These are phyloP conservation scores for Hymenoscyphus linearis DNA, from an alignment of 2,329 filamentous ascomycete species.

Conservation along the genomic window DNA sequence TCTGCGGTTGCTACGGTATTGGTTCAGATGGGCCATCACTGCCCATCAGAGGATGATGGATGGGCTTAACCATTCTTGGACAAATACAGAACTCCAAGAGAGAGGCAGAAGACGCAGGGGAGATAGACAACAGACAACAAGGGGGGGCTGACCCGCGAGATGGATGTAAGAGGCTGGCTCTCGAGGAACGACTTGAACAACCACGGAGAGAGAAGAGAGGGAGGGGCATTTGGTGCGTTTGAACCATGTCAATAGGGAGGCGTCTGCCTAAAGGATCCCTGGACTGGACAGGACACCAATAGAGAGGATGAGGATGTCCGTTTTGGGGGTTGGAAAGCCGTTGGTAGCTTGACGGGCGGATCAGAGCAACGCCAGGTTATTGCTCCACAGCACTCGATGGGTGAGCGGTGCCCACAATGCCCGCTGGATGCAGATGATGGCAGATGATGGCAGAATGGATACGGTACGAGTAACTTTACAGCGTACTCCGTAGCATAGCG, in stretches of 20 bases:
- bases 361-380: background rate
- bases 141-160: background rate
- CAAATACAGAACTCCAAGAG: slow-evolving; percentile 4
- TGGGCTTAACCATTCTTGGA: slow-evolving; percentile 1
- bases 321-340: background rate
- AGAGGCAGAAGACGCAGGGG: background rate
- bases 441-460: too few species aligned
- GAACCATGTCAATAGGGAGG: background rate
- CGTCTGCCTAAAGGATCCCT: background rate
- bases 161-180: slow-evolving; percentile 3
- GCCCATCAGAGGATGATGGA: background rate
- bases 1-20: slow-evolving; percentile 3
- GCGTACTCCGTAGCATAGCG: background rate
- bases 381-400: background rate
- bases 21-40: background rate
- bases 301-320: background rate
- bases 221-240: background rate
- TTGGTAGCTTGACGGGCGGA: background rate
- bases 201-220: background rate
- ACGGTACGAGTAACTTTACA: background rate
- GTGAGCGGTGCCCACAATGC: background rate
- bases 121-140: background rate
- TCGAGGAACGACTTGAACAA: background rate
- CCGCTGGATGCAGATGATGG: background rate
- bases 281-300: background rate